These are phyloP conservation scores for Cryptococcus floricola DNA, from an alignment of 1,284 basidiomycete genomes.

Conservation along the genomic window DNA sequence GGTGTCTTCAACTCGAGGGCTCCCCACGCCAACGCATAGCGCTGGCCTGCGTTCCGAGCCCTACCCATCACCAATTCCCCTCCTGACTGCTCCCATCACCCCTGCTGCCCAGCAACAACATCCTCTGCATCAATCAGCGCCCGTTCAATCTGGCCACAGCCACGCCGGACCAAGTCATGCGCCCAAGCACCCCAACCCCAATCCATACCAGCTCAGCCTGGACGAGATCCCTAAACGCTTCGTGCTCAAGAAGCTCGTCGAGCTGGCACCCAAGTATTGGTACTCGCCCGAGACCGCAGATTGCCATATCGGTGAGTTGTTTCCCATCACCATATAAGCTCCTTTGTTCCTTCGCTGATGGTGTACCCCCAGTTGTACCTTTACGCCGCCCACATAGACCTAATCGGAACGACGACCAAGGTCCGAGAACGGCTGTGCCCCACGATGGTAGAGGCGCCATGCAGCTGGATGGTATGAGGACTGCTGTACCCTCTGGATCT, in stretches of 20 bases:
- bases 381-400: neutral
- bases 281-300: constrained; percentile 36
- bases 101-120: constrained; percentile 7
- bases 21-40: neutral
- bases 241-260: constrained; percentile 36
- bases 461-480: too few species aligned
- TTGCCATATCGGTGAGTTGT: constrained; percentile 39
- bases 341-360: neutral
- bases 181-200: neutral
- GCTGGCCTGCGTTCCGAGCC: constrained; percentile 3
- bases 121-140: neutral
- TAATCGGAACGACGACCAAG: neutral
- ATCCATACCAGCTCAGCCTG: constrained; percentile 16
- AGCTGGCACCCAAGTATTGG: constrained; percentile 39
- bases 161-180: neutral
- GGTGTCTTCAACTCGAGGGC: too few species aligned
- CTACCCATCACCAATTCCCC: constrained; percentile 6
- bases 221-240: constrained; percentile 34
- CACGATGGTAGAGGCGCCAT: too few species aligned
- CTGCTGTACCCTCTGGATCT: too few species aligned
- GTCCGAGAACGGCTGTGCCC: neutral
- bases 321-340: neutral
- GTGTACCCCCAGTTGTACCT: constrained; percentile 4
- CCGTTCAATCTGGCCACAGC: neutral
- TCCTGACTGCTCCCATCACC: constrained; percentile 6